A percentile compares a stretch with the other conserved stretches of the same genome.
Conservation (phyloP, 345 rosid genomes). For the thale cress (Arabidopsis thaliana) region DNA sequence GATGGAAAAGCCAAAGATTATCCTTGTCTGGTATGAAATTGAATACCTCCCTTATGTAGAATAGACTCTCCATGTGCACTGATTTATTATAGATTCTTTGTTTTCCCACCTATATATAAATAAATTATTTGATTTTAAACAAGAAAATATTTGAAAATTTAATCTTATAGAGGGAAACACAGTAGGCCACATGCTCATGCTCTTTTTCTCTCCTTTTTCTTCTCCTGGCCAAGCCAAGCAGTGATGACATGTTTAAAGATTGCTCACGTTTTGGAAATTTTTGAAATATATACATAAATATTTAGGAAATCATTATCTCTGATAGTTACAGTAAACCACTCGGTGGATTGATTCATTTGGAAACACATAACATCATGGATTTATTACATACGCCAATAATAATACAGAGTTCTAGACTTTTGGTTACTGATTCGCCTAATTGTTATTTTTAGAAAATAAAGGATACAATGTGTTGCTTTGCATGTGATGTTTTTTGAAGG, state of each 20-base stretch:
- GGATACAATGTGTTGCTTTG: conserved; percentile 28
- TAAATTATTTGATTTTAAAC: not conserved
- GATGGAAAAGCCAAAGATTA: conserved; percentile 43
- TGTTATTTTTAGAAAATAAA: conserved; percentile 19
- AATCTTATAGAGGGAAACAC: conserved; percentile 39
- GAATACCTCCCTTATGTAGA: conserved; percentile 44
- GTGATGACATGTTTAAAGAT: conserved; percentile 45
- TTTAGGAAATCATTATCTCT: conserved; percentile 10
- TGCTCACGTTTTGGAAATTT: conserved; percentile 34
- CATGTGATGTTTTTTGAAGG: conserved; percentile 31
- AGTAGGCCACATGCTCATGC: conserved; percentile 45
- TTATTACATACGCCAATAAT: conserved; percentile 31
- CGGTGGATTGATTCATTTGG: conserved; percentile 41
- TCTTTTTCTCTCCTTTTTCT: conserved; percentile 40
- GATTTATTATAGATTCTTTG: conserved; percentile 48
- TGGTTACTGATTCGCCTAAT: conserved; percentile 25
- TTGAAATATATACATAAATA: not conserved
- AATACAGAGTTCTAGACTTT: conserved; percentile 22
- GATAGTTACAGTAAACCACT: conserved; percentile 46
- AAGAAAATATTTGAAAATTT: not conserved
- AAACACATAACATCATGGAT: conserved; percentile 39
- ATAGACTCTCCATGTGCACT: conserved; percentile 49
- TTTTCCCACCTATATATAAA: conserved; percentile 34
- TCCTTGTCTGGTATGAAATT: conserved; percentile 46
- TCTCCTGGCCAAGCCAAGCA: conserved; percentile 46